These are phyloP conservation scores for Arachnomyces sp. DNA, from an alignment of 2,329 filamentous ascomycete genomes.

Conservation along the genomic window DNA sequence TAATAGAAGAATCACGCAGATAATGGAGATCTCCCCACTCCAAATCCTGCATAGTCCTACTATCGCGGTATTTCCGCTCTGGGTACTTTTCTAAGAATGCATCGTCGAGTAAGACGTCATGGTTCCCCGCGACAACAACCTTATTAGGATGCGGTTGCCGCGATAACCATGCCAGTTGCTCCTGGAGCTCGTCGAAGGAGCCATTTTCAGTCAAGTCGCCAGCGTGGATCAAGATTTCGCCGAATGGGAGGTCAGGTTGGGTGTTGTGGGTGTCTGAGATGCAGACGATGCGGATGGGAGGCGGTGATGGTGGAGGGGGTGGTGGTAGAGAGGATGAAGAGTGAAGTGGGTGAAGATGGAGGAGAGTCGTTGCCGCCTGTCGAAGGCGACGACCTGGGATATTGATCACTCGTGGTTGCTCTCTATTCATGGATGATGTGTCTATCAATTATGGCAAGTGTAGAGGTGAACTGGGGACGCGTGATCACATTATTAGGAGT, in stretches of 20 bases:
- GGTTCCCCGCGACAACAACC: constrained; percentile 42
- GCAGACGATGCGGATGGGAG: constrained; percentile 11
- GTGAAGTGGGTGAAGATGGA: constrained; percentile 1
- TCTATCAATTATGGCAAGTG: no score
- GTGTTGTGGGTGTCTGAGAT: constrained; percentile 41
- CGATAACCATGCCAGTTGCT: constrained; percentile 35
- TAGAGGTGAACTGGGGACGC: neutral
- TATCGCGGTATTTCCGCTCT: constrained; percentile 8
- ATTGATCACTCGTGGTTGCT: neutral
- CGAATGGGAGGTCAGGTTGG: constrained; percentile 29
- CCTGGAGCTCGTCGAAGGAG: constrained; percentile 34
- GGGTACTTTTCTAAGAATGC: constrained; percentile 10
- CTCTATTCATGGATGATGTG: neutral
- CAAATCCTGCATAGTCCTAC: constrained; percentile 9
- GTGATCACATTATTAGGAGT: no score
- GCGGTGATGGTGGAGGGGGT: neutral
- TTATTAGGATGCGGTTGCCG: constrained; percentile 35
- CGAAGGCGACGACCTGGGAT: constrained; percentile 3
- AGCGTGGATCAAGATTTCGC: constrained; percentile 42
- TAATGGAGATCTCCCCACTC: constrained; percentile 16
- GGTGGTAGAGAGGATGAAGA: neutral
- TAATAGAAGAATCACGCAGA: constrained; percentile 12
- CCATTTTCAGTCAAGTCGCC: constrained; percentile 43
- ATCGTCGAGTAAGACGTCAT: constrained; percentile 28
- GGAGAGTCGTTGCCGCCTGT: neutral